Evolutionary conservation across 2,329 filamentous ascomycete species (phyloP), one percentile per base, ranked within the genome.

Genomic region (Aspergillus phoenicis): DNA sequence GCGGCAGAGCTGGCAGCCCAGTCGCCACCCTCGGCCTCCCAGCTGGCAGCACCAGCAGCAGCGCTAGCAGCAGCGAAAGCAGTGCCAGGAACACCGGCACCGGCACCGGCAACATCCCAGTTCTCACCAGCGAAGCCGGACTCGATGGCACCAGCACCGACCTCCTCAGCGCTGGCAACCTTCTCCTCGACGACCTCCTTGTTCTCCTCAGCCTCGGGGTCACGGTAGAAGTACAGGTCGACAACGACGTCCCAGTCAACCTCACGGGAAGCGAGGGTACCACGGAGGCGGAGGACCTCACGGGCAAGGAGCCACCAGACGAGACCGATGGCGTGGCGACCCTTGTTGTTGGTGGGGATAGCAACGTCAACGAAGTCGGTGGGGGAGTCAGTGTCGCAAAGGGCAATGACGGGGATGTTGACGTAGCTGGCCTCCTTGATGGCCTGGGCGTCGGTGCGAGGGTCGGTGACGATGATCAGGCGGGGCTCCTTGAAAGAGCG

Each of bases 321-420:
- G 76, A 95, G 87, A 86, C 95, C 95, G 76, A 99, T 99, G 81
- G 96, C 89, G 85, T 98, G 93, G 81, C 95, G 94, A 87, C 93
- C 94, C 91, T 99, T 99, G 92, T 99, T 99, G 92, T 99, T 99
- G 86, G 95, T 97, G 78, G 95, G 95, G 84, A 99, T 99, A 83
- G 95, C 95, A 82, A 98, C 92, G 80, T 99, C 95, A 80, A 99
- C 95, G 86, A 94, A 99, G 85, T 99, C 94, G 82, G 95, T 98
- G 77, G 95, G 95, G 65, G 95, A 98, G 87, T 99, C 95, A 79
- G 94, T 97, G 84, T 99, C 95, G 86, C 91, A 95, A 74, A 99
- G 93, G 77, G 93, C 95, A 78, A 99, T 97, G 83, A 99, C 95
- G 80, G 95, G 95, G 81, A 99, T 98, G 89, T 99, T 99, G 86